These are phyloP conservation scores for Penicillium salamii DNA, from an alignment of 495 filamentous ascomycete genomes.

Conservation along the genomic window DNA sequence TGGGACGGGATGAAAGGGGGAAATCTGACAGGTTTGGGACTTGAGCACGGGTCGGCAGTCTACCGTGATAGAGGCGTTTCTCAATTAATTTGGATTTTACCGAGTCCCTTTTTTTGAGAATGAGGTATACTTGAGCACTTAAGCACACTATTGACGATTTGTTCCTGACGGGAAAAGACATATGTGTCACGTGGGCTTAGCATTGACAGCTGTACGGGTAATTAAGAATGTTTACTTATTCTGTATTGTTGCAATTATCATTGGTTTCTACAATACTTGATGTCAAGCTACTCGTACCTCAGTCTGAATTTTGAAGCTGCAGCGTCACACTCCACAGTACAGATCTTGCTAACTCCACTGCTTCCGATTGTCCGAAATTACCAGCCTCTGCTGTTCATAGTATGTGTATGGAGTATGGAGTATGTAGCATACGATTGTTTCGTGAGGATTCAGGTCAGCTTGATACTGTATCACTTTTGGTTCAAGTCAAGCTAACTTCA, in stretches of 20 bases:
- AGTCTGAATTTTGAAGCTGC: background rate
- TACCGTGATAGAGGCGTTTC: conserved; percentile 5
- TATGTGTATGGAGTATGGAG: too few species aligned
- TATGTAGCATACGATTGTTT: too few species aligned
- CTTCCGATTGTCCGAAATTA: background rate
- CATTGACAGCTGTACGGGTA: background rate
- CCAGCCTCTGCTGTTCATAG: background rate
- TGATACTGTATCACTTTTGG: too few species aligned
- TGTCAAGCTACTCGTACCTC: background rate
- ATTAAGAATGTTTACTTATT: too few species aligned
- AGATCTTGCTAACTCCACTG: conserved; percentile 3
- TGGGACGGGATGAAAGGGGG: conserved; percentile 12
- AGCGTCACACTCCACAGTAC: background rate
- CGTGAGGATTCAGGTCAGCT: too few species aligned
- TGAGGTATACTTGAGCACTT: too few species aligned
- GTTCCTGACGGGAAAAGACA: conserved; percentile 2
- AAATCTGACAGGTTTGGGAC: conserved; percentile 12
- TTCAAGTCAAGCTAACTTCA: background rate
- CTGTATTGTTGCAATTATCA: too few species aligned
- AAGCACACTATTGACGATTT: background rate
- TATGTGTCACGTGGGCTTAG: background rate
- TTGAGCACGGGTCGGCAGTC: conserved; percentile 5
- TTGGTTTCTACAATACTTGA: too few species aligned
- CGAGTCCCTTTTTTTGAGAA: conserved; percentile 1
- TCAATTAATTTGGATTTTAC: too few species aligned